Evolutionary conservation across 164 flowering plant species (phyloP), one percentile per base, ranked within the genome.

Genomic region (Santalum album): DNA sequence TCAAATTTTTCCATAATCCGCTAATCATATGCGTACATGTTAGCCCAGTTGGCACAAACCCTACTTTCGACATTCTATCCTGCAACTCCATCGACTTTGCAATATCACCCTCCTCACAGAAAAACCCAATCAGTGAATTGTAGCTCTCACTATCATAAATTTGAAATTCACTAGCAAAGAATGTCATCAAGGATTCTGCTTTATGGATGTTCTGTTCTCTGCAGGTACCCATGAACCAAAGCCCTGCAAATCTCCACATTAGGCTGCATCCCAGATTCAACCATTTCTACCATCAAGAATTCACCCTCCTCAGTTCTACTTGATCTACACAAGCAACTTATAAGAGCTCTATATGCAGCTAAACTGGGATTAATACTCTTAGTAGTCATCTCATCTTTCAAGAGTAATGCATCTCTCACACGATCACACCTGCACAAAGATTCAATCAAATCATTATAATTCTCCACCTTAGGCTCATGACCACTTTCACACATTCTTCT

Each of bases 11-110:
- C 61, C 63, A 61, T 56, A 86, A 53, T 44, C 87, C 95, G 49
- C 69, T 56, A 48, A 91, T 78, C 54, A 83, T 59, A 59, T 74
- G 67, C 72, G 78, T 88, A 73, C 79, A 87, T 9, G 89, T 73
- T 26, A 78, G 34, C 12, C 70, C 61, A 64, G 79, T 87, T 23
- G 96, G 91, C 16, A 63, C 65, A 72, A 56, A 81, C 3, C 97
- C 96, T 50, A 78, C 46, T 64, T 75, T 83, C 70, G 72, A 52
- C 78, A 89, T 69, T 46, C 74, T 70, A 42, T 85, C 81, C 57
- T 86, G 94, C 45, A 86, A 65, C 58, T 78, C 76, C 66, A 92
- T 66, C 21, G 77, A 58, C 58, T 74, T 69, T 12, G 49, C 38
- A 24, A 70, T 58, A 54, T 74, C 71, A 53, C 82, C 83, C 49